Evolutionary conservation across 345 rosid genomes (phyloP).

Genomic region (Anacardium occidentale): DNA sequence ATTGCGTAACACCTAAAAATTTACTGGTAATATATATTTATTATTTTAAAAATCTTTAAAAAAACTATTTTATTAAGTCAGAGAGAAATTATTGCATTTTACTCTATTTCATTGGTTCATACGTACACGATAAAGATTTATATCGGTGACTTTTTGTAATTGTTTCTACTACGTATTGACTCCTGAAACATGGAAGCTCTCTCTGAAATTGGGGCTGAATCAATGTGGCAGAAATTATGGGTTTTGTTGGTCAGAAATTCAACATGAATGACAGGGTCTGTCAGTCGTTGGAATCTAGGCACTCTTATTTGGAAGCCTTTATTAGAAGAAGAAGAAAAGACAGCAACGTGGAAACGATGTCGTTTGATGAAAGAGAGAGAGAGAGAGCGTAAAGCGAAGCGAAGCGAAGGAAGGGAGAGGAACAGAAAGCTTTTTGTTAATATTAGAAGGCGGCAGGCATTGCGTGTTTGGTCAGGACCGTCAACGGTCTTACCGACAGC

Average conservation of each 20-base stretch:
- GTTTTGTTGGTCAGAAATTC: not conserved
- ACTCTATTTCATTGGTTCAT: no score
- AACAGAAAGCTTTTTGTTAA: not conserved
- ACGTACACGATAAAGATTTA: no score
- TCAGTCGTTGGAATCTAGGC: not conserved
- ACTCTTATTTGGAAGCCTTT: not conserved
- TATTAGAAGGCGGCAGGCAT: not conserved
- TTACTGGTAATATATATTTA: no score
- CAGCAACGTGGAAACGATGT: not conserved
- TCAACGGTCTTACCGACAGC: conserved; percentile 30
- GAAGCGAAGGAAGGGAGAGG: not conserved
- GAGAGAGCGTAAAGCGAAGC: no score
- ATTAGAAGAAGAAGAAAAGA: not conserved
- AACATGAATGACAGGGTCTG: not conserved
- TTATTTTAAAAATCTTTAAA: no score
- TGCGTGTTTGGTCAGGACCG: conserved; percentile 21
- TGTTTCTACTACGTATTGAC: no score
- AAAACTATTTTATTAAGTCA: no score
- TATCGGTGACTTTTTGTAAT: no score
- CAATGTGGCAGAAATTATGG: no score
- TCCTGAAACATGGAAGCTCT: not conserved
- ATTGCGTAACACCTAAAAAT: no score
- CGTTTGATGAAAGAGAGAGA: not conserved
- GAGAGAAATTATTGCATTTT: no score
- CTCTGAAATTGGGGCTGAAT: not conserved